These are phyloP conservation scores for Puccinia sorghi DNA, from an alignment of 1,284 basidiomycete species.

Conservation along the genomic window DNA sequence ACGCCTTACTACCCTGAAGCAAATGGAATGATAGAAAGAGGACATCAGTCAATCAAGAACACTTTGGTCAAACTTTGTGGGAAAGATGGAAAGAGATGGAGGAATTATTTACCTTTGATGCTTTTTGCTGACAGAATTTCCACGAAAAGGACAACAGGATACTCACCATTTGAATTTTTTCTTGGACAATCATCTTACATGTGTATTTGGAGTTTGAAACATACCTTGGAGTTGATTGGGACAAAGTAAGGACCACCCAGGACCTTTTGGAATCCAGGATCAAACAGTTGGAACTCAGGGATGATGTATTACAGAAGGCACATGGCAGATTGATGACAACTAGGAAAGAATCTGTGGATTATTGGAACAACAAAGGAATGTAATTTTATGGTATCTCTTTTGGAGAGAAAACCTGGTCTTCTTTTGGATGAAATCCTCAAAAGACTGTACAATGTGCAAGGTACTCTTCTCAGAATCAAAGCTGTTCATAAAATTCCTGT, in stretches of 20 bases:
- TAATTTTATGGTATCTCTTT: background rate
- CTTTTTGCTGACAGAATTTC: slow-evolving; percentile 16
- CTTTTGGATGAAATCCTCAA: slow-evolving; percentile 20
- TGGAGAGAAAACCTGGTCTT: background rate
- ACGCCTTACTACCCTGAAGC: background rate
- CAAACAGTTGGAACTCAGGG: background rate
- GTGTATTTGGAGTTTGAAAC: slow-evolving; percentile 8
- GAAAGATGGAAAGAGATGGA: slow-evolving; percentile 2
- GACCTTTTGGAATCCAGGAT: background rate
- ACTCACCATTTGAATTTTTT: background rate
- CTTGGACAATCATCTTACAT: background rate
- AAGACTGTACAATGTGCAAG: background rate
- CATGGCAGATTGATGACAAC: background rate
- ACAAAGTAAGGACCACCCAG: background rate
- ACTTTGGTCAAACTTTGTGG: slow-evolving; percentile 8
- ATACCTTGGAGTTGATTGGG: background rate
- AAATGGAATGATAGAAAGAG: slow-evolving; percentile 9
- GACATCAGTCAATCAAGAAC: background rate
- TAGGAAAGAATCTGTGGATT: background rate
- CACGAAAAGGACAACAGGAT: slow-evolving; percentile 5
- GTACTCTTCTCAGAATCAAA: background rate
- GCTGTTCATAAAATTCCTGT: background rate
- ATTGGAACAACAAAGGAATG: background rate
- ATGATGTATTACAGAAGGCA: background rate
- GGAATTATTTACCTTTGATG: background rate